Evolutionary conservation across 1,284 basidiomycete species (phyloP), one percentile per base, ranked within the genome.

Genomic region (Meira miltonrushii): DNA sequence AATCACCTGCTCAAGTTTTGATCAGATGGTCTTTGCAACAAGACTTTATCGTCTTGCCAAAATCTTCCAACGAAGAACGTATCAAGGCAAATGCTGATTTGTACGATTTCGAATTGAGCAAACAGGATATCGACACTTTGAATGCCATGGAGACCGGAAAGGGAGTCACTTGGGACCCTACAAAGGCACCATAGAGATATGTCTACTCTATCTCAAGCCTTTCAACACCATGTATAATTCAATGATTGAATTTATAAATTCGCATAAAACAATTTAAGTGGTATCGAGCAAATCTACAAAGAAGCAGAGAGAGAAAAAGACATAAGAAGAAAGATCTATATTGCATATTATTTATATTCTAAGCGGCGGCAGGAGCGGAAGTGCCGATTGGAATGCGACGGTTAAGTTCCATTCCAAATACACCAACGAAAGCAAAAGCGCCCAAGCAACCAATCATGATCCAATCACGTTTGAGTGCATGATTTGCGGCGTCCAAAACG

Each of bases 1-100:
- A 86, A 71, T 79, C 82, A 13, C 82, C 85, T 12, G 86, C 87
- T 1, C 90, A 91, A 69, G 82, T 92, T 51, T 82, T 92, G 33
- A 79, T 92, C 60, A 83, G 90, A 12, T 92, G 89, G 89, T 89
- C 87, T 50, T 79, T 92, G 48, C 90, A 59, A 56, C 50, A 21
- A 13, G 46, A 87, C 19, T 87, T 82, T 72, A 82, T 87, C 0
- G 87, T 55, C 40, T 58, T 72, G 33, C 88, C 88, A 3, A 91
- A 90, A 79, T 88, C 86, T 39, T 84, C 83, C n/a, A 86, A 82
- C 0, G 82, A 86, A 0, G 75, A 79, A 8, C 83, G 88, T 41
- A 90, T 91, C 65, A 78, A 80, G 41, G 85, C 85, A 17, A 92
- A 92, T 65, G 78, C 84, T 0, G 74, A 86, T 21, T 76, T 90